phyloP scores from a whole-genome alignment of 331 rosid genomes.

The Erythrophleum ivorense region DNA sequence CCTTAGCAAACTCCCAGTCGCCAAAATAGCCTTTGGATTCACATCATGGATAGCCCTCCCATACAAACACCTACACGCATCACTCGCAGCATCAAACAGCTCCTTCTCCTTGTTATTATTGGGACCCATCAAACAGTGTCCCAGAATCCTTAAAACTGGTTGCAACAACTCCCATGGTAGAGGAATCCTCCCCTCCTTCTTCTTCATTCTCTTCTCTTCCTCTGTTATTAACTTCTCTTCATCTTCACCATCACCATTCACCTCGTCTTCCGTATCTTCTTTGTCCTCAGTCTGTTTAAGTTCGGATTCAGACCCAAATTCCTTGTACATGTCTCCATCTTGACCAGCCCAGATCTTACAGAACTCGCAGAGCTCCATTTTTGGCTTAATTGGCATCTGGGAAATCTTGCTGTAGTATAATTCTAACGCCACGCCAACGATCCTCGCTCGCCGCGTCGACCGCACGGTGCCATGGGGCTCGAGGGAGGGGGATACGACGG shows the following conservation, averaged over 20 bases:
- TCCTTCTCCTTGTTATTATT: conserved; percentile 10
- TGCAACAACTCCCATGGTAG: conserved; percentile 78
- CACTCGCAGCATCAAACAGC: conserved; percentile 46
- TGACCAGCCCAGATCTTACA: conserved; percentile 71
- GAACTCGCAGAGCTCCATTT: conserved; percentile 66
- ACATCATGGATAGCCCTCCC: conserved; percentile 73
- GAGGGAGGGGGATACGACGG: conserved; percentile 52
- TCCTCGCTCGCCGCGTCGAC: conserved; percentile 69
- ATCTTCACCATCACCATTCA: background rate
- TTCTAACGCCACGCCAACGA: conserved; percentile 70
- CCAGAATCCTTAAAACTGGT: conserved; percentile 64
- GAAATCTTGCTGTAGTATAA: conserved; percentile 53
- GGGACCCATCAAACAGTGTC: conserved; percentile 65
- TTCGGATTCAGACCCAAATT: background rate
- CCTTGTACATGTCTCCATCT: conserved; percentile 41
- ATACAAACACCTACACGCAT: conserved; percentile 62
- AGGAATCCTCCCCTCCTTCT: conserved; percentile 57
- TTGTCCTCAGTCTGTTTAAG: background rate
- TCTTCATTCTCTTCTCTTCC: background rate
- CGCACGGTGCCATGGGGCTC: conserved; percentile 77
- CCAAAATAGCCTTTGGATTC: conserved; percentile 66
- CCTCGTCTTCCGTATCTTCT: background rate
- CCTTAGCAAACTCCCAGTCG: conserved; percentile 62
- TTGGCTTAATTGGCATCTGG: conserved; percentile 50
- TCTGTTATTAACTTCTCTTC: background rate